Base-by-base conservation (phyloP, 108 stramenopile genomes). In the Skeletonema menzelii region DNA sequence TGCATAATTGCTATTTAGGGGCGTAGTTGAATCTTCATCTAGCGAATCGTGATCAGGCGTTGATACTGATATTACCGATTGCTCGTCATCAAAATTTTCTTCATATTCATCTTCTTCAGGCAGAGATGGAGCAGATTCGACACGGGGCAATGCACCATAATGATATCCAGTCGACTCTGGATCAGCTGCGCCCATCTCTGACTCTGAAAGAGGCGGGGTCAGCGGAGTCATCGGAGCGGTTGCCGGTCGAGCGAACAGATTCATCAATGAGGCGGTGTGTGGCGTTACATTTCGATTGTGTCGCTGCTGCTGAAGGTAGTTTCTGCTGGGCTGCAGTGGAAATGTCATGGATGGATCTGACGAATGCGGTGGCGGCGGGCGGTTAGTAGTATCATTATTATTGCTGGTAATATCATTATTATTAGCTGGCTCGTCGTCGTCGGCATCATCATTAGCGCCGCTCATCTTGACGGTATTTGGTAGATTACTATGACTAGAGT, bases 261-360 rank as follows among this genome's bases (percentile, higher is more conserved):
- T 76, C 67, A 76, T 76, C 40, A 76, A 47, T 42, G 55, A 40
- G 10, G 59, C 75, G 7, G 75, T 76, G 24, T 76, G 75, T 3
- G 67, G 66, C 15, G 75, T 76, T 13, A 76, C 53, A 20, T 49
- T 57, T 27, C 75, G 65, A 69, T 56, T 63, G 17, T 76, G 67
- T 17, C 19, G 15, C 1, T 19, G 46, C 46, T 47, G 46, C 46
- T 47, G 31, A n/a, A n/a, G n/a, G n/a, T n/a, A n/a, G 40, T 11
- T 40, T 40, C 8, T 30, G 28, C 28, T 30, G 28, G 40, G 40
- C 14, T 7, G 40, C 11, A 42, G 40, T 42, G 40, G 3, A 15
- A 42, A 42, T 14, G 40, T 42, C 40, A 42, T 42, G 40, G 40
- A 42, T 12, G 40, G 40, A 42, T 15, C 40, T 15, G 40, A 42